Evolutionary conservation across 1,284 basidiomycete species (phyloP), one percentile per base, ranked within the genome.

Genomic region (Papiliotrema laurentii): DNA sequence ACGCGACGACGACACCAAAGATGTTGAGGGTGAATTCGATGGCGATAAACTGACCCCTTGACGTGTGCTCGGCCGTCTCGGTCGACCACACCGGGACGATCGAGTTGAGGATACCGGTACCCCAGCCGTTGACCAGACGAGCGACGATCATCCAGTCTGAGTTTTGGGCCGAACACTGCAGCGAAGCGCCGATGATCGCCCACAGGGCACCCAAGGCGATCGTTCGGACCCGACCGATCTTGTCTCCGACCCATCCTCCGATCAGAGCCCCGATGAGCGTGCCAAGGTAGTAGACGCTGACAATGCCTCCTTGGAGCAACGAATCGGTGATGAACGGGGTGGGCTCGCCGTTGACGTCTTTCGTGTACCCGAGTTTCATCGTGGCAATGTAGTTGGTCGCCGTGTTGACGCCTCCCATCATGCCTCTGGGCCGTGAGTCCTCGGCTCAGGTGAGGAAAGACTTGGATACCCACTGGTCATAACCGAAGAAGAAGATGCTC

Each of bases 71-170:
- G 4, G 66, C 60, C 19, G 60, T 54, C 43, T 70, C 68, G 11
- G 63, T 62, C 5, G 53, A 53, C 53, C 65, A 64, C 4, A 66
- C 60, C 1, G 64, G 66, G 3, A 67, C 53, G 43, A 70, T 57
- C 11, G 60, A 57, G 41, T 66, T 65, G 21, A 69, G 47, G n/a
- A 55, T 50, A 4, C 67, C 67, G 2, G 61, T 67, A 35, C 68
- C 68, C 14, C 59, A 49, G 2, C 67, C 67, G 25, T 58, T 63
- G 44, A 68, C 50, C n/a, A 69, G 42, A 22, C 64, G 50, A 3
- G 59, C 64, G 14, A 46, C 34, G 24, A 56, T 51, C 51, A 58
- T 56, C 53, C 50, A 52, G 14, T 40, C 24, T 35, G 55, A 51
- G 49, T 59, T 59, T 45, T 54, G 46, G 4, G 61, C 53, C 9